Evolutionary conservation across 164 flowering plant species (phyloP).

Genomic region (Chimonanthus salicifolius): DNA sequence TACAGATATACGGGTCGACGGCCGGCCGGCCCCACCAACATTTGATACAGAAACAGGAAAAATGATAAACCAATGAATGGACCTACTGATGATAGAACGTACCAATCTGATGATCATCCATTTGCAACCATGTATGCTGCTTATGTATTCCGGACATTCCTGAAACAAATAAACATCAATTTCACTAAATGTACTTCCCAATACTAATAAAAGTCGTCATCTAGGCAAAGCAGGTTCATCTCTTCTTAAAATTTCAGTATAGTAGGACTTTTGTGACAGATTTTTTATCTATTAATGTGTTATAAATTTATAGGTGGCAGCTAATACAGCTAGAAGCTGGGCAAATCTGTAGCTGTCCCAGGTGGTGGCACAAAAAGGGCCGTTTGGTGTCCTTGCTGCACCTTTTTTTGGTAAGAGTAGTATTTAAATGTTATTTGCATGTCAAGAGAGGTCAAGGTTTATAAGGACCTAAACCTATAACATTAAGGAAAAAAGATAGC

Average conservation of each 20-base stretch:
- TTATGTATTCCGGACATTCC: background rate
- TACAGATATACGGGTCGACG: background rate
- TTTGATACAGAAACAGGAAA: background rate
- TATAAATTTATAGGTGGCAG: too few relatives aligned
- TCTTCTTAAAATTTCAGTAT: background rate
- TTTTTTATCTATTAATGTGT: too few relatives aligned
- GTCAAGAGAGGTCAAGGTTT: too few relatives aligned
- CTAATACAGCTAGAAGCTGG: too few relatives aligned
- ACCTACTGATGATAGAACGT: background rate
- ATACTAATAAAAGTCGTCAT: background rate
- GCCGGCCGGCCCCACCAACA: background rate
- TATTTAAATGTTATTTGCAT: too few relatives aligned
- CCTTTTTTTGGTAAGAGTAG: too few relatives aligned
- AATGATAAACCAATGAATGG: background rate
- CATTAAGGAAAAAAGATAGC: too few relatives aligned
- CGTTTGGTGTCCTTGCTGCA: too few relatives aligned
- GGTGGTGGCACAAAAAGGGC: too few relatives aligned
- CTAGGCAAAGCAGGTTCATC: background rate
- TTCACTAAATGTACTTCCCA: background rate
- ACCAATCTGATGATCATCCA: background rate
- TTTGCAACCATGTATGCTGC: background rate
- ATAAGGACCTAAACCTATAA: too few relatives aligned
- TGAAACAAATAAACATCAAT: background rate
- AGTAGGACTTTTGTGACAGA: background rate
- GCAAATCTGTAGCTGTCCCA: too few relatives aligned